phyloP scores from a whole-genome alignment of 129 eudicot genomes.

The Pittosporum tobira region DNA sequence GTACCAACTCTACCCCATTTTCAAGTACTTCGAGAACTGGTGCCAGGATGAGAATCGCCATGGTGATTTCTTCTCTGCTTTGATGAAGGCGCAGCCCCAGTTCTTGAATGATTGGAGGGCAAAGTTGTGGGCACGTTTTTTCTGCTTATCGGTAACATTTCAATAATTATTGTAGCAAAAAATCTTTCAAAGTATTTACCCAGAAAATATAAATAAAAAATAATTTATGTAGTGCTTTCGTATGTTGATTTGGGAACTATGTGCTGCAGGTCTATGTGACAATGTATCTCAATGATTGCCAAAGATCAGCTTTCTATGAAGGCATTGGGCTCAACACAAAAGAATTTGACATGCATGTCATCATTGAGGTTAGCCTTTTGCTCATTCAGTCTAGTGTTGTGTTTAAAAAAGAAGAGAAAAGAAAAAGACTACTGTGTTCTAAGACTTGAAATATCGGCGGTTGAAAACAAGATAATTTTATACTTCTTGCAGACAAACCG shows the following conservation, averaged over 20 bases:
- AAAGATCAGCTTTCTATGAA: conserved; percentile 91
- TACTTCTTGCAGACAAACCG: conserved; percentile 73
- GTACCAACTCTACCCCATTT: conserved; percentile 89
- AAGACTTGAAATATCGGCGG: background rate
- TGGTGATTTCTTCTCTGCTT: conserved; percentile 94
- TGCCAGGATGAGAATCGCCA: conserved; percentile 98
- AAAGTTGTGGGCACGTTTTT: conserved; percentile 88
- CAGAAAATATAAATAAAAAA: too few relatives aligned
- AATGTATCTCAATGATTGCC: conserved; percentile 95
- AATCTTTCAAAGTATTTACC: too few relatives aligned
- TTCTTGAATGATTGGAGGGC: conserved; percentile 99
- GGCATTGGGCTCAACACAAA: conserved; percentile 93
- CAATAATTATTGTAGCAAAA: too few relatives aligned
- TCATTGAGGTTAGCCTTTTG: conserved; percentile 67
- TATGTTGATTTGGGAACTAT: background rate
- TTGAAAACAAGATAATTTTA: background rate
- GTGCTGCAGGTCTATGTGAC: conserved; percentile 81
- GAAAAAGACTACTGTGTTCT: too few relatives aligned
- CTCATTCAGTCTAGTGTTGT: too few relatives aligned
- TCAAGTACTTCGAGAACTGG: conserved; percentile 98
- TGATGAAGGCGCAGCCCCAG: conserved; percentile 98
- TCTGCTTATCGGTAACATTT: conserved; percentile 81
- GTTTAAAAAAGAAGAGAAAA: too few relatives aligned
- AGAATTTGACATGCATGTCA: conserved; percentile 97
- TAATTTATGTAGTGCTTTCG: background rate